Percentiles rank a stretch among this genome's conserved stretches.
Conservation (phyloP, 169 alveolate species). For the Cystoisospora suis region DNA sequence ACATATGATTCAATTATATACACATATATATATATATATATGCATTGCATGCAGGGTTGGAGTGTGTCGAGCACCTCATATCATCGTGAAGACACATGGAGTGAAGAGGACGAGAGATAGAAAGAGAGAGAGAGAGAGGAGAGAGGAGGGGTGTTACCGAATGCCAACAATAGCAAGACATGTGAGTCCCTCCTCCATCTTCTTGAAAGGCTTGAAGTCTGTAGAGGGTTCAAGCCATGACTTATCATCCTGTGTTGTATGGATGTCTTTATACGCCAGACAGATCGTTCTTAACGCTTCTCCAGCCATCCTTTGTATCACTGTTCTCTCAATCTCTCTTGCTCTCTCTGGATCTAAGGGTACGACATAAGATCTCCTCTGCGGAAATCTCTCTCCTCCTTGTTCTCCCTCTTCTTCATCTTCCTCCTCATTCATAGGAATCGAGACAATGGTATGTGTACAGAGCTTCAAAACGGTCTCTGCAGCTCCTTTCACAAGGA, state of each 20-base stretch:
- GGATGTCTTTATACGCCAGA: conserved; percentile 81
- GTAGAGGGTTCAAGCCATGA: background rate
- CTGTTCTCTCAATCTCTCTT: conserved; percentile 60
- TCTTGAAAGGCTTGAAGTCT: background rate
- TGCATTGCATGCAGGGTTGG: too few species aligned
- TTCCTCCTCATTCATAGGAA: background rate
- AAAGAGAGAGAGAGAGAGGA: background rate
- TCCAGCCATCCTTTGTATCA: conserved; percentile 76
- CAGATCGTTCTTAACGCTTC: conserved; percentile 81
- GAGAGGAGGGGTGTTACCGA: conserved; percentile 15
- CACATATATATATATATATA: too few species aligned
- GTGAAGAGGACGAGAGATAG: background rate
- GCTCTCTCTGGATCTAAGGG: conserved; percentile 28
- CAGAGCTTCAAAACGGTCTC: conserved; percentile 73
- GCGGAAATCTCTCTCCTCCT: background rate
- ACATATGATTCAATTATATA: too few species aligned
- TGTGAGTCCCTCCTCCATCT: conserved; percentile 66
- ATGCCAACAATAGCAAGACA: conserved; percentile 85
- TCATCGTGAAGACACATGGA: too few species aligned
- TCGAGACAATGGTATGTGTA: conserved; percentile 44
- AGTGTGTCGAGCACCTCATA: too few species aligned
- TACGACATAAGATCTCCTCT: background rate
- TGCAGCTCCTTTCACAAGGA: conserved; percentile 77
- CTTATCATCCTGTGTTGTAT: background rate
- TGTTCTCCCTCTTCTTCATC: background rate